These are phyloP conservation scores for Logfia minima DNA, from an alignment of 129 eudicot genomes.

Conservation along the genomic window DNA sequence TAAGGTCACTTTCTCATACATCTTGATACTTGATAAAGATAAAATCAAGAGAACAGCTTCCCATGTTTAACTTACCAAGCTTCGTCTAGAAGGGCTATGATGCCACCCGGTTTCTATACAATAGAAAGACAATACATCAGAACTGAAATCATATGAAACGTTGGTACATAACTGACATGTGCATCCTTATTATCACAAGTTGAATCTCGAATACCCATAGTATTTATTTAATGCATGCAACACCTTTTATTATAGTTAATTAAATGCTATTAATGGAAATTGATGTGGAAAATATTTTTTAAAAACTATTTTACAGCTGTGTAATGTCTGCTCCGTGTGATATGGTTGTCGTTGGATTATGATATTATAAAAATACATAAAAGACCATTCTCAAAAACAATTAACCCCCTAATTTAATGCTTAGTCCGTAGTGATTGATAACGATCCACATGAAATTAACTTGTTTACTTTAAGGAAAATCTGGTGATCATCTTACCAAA, in stretches of 20 bases:
- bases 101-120: constrained; percentile 97
- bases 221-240: neutral
- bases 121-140: constrained; percentile 28
- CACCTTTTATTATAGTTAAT: neutral
- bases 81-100: constrained; percentile 98
- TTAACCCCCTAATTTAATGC: neutral
- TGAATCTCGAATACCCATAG: neutral
- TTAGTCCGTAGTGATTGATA: neutral
- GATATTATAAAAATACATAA: neutral
- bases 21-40: neutral
- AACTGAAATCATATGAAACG: constrained; percentile 21
- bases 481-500: constrained; percentile 7
- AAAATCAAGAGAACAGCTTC: constrained; percentile 5
- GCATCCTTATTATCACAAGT: neutral
- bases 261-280: neutral
- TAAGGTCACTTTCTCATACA: neutral
- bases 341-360: neutral
- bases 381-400: neutral
- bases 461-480: constrained; percentile 7
- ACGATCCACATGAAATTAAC: constrained; percentile 2
- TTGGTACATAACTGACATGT: neutral
- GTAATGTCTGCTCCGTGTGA: neutral
- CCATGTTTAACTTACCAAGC: constrained; percentile 80
- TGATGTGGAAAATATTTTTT: neutral
- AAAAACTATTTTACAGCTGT: neutral